These are phyloP conservation scores for Termitomyces bulborhizus DNA, from an alignment of 768 basidiomycete species.

Conservation along the genomic window DNA sequence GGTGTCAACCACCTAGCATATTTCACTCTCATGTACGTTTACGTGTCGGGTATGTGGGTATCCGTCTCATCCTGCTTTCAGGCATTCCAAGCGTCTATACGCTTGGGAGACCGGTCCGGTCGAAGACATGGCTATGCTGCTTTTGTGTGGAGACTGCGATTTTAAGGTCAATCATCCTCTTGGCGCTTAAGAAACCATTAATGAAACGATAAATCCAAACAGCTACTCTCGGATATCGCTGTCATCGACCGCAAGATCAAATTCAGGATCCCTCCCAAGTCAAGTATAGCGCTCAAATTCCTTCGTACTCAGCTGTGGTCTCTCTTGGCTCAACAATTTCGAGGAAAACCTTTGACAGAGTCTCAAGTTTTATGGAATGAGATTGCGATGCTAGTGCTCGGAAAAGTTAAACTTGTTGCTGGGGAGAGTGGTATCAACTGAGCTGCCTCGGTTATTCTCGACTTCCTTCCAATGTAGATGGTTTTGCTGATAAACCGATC, in stretches of 20 bases:
- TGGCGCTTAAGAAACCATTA: neutral
- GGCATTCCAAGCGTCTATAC: slow-evolving; percentile 92
- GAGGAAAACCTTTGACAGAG: slow-evolving; percentile 50
- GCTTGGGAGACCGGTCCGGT: slow-evolving; percentile 92
- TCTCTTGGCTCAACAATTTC: slow-evolving; percentile 62
- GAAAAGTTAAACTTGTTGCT: slow-evolving; percentile 40
- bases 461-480: no score
- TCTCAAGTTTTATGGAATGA: slow-evolving; percentile 70
- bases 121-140: slow-evolving; percentile 73
- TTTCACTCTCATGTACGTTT: slow-evolving; percentile 79
- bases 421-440: slow-evolving; percentile 6
- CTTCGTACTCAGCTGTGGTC: slow-evolving; percentile 59
- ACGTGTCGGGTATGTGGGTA: neutral
- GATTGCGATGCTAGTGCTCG: slow-evolving; percentile 55
- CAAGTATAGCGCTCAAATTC: slow-evolving; percentile 73
- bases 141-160: slow-evolving; percentile 88
- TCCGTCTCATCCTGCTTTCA: slow-evolving; percentile 23
- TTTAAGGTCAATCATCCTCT: slow-evolving; percentile 49
- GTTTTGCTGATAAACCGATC: no score
- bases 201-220: neutral
- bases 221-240: slow-evolving; percentile 70
- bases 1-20: slow-evolving; percentile 71
- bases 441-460: no score
- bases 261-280: slow-evolving; percentile 62
- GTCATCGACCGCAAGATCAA: slow-evolving; percentile 83